Base-by-base conservation (phyloP, 352 stramenopile species). In the Phytophthora agathidicida region DNA sequence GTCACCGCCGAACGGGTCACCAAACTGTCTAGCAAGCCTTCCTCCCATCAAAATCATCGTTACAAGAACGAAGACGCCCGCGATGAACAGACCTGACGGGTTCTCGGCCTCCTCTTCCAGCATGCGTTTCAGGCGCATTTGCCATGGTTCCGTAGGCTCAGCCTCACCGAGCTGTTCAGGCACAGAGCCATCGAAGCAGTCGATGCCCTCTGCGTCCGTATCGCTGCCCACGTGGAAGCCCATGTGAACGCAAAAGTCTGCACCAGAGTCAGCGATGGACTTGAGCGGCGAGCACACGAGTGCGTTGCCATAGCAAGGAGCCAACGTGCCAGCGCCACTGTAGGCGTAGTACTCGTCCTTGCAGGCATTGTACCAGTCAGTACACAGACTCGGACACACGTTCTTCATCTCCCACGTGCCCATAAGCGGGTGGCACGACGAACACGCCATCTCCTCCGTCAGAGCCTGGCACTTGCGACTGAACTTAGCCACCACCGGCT, bases 101-200 rank as follows among this genome's bases (percentile, higher is more conserved):
- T 94, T 82, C 41, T 83, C 65, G 11, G 76, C 76, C 42, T 94
- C 77, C 60, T 94, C 73, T 31, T 87, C 71, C 31, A 91, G 76
- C 35, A 93, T 48, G 5, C 80, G 50, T 43, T 77, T 60, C 23
- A 91, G 41, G n/a, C 53, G 26, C 17, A 64, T 54, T 53, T 88
- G 65, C 80, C 76, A 87, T 1, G 80, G 71, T 52, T 91, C 85
- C 3, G 53, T 75, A 7, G 85, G 83, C 48, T 93, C 81, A 1
- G 69, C 39, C 26, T 75, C 61, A 9, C 81, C 82, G 6, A 86
- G 45, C 23, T 80, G 60, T 11, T 70, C 55, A 17, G 86, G 81
- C 28, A 94, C 80, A 3, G 83, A 93, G 32, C 86, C 83, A 38
- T 94, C 86, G 26, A 94, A 94, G 74, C 86, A 94, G 26, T 92